Evolutionary conservation across 306 rosid species (phyloP), one percentile per base, ranked within the genome.

Genomic region (Acacia crassicarpa): DNA sequence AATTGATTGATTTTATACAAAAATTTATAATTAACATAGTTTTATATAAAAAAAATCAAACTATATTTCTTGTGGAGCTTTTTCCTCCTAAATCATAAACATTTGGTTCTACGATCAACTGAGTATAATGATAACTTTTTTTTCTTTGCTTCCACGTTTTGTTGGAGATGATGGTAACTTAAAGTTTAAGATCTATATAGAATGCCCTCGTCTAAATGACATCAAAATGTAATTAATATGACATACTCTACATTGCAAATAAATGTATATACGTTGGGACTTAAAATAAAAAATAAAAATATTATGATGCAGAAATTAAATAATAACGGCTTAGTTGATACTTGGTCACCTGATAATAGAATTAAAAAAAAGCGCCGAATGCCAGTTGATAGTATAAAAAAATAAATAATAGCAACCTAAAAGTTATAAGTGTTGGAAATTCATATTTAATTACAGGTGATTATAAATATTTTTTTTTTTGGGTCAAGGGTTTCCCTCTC

Each of bases 111-210:
- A 40, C 41, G 30, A 11, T 41, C 23, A 12, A 13, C 8, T 63
- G 13, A 65, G 67, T 16, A 17, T 38, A 10, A 17, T 17, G 8
- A 2, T 38, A 22, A 22, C 75, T 62, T 11, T 23, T 35, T 35
- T 45, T 71, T 78, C 89, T 84, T 84, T 69, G 35, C 81, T 68
- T 77, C 66, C 61, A 86, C 68, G 83, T 77, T 81, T 67, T 51
- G 75, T 32, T 81, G 76, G 19, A 10, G 85, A 49, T 78, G 73
- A 83, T 67, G 53, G 69, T 44, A 67, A 80, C 78, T 70, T 81
- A 43, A 20, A 25, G 33, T 51, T 74, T 48, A 81, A 72, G 82
- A 80, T 45, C 25, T 56, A 58, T 14, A 44, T 51, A 46, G 32
- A 72, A 65, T 35, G 63, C 69, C 63, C 33, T 3, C 17, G 20